These are phyloP conservation scores for Aspergillus ustus DNA, from an alignment of 2,329 filamentous ascomycete species.

Conservation along the genomic window DNA sequence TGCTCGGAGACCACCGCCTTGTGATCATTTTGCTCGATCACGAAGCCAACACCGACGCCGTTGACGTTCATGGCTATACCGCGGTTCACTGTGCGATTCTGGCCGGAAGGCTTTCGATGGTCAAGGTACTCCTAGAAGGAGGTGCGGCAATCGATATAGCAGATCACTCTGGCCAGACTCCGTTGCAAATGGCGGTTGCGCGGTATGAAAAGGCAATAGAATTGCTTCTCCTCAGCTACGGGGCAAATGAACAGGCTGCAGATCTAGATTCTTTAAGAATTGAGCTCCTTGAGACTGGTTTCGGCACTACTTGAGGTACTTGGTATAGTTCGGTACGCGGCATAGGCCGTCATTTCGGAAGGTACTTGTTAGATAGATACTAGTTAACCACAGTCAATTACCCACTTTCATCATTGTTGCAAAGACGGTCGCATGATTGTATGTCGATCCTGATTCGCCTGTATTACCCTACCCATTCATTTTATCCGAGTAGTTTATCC, in stretches of 20 bases:
- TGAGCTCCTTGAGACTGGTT: background rate
- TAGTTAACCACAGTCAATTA: background rate
- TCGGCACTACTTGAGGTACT: background rate
- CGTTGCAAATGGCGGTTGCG: background rate
- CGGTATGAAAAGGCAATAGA: background rate
- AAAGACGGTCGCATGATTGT: background rate
- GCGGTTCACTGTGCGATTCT: background rate
- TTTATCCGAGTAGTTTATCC: constrained; percentile 6
- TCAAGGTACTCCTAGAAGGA: background rate
- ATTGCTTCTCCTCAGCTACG: background rate
- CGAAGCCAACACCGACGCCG: background rate
- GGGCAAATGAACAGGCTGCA: background rate
- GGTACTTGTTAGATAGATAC: background rate
- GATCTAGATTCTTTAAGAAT: background rate
- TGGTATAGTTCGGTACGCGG: background rate
- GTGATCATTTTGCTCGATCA: background rate
- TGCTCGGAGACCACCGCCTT: background rate
- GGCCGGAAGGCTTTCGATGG: background rate
- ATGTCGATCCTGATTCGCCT: background rate
- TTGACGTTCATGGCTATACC: background rate
- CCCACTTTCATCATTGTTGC: background rate
- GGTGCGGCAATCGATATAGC: background rate
- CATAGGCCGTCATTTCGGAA: background rate
- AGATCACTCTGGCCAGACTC: background rate
- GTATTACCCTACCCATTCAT: background rate